These are phyloP conservation scores for Voacanga thouarsii DNA, from an alignment of 257 asterid genomes.

Conservation along the genomic window DNA sequence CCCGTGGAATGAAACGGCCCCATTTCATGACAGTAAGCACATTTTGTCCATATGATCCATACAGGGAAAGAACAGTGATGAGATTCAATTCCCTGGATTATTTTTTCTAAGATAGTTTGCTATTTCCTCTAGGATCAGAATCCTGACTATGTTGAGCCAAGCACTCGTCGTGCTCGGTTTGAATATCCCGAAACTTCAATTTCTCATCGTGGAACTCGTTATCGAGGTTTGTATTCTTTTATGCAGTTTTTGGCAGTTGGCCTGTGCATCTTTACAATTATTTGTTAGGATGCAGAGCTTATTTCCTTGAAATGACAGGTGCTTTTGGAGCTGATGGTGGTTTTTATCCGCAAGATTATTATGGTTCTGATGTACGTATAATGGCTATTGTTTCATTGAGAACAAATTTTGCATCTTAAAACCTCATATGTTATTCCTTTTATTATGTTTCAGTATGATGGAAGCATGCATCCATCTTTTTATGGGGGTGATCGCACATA, in stretches of 20 bases:
- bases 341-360: slow-evolving; percentile 35
- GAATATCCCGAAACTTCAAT: slow-evolving; percentile 39
- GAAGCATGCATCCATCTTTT: slow-evolving; percentile 33
- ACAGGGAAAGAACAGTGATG: neutral
- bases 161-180: slow-evolving; percentile 46
- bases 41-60: neutral
- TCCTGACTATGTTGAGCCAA: slow-evolving; percentile 46
- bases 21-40: slow-evolving; percentile 46
- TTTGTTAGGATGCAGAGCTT: neutral
- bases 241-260: slow-evolving; percentile 14
- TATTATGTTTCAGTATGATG: slow-evolving; percentile 37
- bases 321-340: slow-evolving; percentile 37
- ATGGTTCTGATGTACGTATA: slow-evolving; percentile 46
- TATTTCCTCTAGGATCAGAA: slow-evolving; percentile 38
- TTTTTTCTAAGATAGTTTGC: neutral
- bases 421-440: slow-evolving; percentile 3
- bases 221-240: slow-evolving; percentile 31
- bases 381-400: slow-evolving; percentile 14
- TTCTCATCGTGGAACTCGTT: slow-evolving; percentile 35
- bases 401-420: neutral
- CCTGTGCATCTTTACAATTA: slow-evolving; percentile 7
- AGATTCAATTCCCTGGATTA: neutral
- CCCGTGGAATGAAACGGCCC: slow-evolving; percentile 51
- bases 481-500: slow-evolving; percentile 37
- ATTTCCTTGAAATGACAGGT: slow-evolving; percentile 23